Evolutionary conservation across 345 rosid species (phyloP).

Genomic region (Gossypium anomalum): DNA sequence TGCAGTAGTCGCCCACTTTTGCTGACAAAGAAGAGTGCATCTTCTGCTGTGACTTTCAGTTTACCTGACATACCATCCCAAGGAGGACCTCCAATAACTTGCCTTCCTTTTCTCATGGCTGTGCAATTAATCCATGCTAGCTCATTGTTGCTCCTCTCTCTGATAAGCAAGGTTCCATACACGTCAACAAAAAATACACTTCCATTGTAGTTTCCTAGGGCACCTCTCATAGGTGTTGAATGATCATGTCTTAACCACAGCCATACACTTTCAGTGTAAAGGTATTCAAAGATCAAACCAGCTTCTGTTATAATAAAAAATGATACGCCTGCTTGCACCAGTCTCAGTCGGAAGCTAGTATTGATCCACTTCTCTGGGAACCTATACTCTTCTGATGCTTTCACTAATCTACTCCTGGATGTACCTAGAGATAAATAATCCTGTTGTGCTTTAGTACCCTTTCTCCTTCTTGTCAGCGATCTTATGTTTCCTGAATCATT

Average conservation of each 20-base stretch:
- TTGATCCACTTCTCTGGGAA: conserved; percentile 40
- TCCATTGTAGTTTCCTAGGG: conserved; percentile 59
- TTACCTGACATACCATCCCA: conserved; percentile 40
- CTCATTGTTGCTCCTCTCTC: conserved; percentile 47
- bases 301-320: conserved; percentile 51
- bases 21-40: conserved; percentile 64
- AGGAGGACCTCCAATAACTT: conserved; percentile 56
- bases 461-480: conserved; percentile 42
- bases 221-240: conserved; percentile 52
- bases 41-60: conserved; percentile 47
- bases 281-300: conserved; percentile 57
- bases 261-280: conserved; percentile 54
- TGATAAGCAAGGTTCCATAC: conserved; percentile 46
- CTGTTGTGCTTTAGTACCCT: conserved; percentile 36
- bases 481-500: conserved; percentile 38
- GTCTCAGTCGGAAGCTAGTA: conserved; percentile 42
- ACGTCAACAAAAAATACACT: conserved; percentile 55
- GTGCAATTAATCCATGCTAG: conserved; percentile 61
- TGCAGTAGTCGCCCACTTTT: conserved; percentile 53
- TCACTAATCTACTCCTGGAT: conserved; percentile 9
- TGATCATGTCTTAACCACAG: conserved; percentile 74
- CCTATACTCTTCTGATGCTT: conserved; percentile 23
- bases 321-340: conserved; percentile 52
- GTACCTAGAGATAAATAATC: conserved; percentile 36
- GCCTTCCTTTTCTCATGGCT: conserved; percentile 50